phyloP scores from a whole-genome alignment of 306 rosid genomes.

The Begonia masoniana region DNA sequence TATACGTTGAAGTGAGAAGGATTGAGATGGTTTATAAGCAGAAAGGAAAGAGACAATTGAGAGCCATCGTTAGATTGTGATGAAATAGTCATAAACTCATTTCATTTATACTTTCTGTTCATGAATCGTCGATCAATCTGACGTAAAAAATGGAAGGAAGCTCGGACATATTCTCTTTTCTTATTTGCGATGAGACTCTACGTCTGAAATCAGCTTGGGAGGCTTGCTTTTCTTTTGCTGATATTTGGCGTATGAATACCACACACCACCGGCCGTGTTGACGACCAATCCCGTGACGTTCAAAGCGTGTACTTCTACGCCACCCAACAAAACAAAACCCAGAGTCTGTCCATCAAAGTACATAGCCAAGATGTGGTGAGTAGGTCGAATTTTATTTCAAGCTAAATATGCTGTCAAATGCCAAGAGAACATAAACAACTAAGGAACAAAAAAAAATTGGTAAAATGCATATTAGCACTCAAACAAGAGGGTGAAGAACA shows the following conservation, averaged over 20 bases:
- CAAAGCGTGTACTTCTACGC: slow-evolving; percentile 74
- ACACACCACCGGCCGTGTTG: slow-evolving; percentile 89
- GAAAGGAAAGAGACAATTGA: too few relatives aligned
- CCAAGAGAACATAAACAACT: too few relatives aligned
- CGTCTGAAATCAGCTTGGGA: slow-evolving; percentile 29
- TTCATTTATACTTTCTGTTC: background rate
- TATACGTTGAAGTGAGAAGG: too few relatives aligned
- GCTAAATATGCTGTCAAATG: too few relatives aligned
- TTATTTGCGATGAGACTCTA: slow-evolving; percentile 56
- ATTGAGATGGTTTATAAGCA: too few relatives aligned
- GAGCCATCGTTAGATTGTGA: background rate
- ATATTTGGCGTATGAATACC: slow-evolving; percentile 90
- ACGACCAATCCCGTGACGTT: slow-evolving; percentile 79
- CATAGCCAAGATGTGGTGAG: too few relatives aligned
- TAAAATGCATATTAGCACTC: too few relatives aligned
- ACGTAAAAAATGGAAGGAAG: background rate
- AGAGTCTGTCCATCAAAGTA: slow-evolving; percentile 45
- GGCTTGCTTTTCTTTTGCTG: slow-evolving; percentile 55
- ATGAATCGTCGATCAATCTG: background rate
- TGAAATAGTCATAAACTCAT: background rate
- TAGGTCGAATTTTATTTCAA: too few relatives aligned
- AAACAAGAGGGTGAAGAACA: too few relatives aligned
- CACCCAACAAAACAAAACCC: slow-evolving; percentile 73
- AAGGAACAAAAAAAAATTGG: too few relatives aligned
- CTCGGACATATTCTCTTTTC: background rate